phyloP scores from a whole-genome alignment of 2,329 filamentous ascomycete genomes.

The Cercospora brassicicola region DNA sequence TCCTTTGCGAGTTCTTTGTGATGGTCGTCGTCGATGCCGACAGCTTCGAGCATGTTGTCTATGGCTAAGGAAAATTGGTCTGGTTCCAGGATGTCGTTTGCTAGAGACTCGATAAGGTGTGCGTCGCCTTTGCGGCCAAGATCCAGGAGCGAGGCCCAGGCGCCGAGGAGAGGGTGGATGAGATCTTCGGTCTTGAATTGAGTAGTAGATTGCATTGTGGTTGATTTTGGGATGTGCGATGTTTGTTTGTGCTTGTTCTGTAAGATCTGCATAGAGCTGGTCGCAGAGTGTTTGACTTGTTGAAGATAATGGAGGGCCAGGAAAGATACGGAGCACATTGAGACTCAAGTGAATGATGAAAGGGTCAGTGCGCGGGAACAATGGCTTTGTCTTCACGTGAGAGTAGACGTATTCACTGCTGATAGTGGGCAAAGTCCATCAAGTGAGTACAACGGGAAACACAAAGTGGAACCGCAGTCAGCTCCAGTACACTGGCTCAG shows the following conservation, averaged over 20 bases:
- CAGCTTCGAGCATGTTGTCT: not conserved
- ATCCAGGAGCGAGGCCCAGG: not conserved
- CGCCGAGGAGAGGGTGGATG: not conserved
- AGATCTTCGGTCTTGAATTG: not conserved
- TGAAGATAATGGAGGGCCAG: not conserved
- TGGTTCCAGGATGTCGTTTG: not conserved
- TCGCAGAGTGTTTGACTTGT: not conserved
- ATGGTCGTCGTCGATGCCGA: not conserved
- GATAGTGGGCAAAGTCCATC: no score
- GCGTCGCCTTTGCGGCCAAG: slow-evolving; percentile 7
- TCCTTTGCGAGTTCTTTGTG: not conserved
- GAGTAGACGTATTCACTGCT: not conserved
- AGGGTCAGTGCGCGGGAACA: not conserved
- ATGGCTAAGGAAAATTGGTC: not conserved
- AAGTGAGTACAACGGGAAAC: not conserved
- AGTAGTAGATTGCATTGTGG: not conserved
- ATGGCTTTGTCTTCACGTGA: not conserved
- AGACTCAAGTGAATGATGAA: not conserved
- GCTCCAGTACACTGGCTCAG: not conserved
- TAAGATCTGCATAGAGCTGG: not conserved
- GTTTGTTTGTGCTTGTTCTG: not conserved
- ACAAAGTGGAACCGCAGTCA: not conserved
- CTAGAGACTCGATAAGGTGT: not conserved
- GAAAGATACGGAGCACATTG: not conserved
- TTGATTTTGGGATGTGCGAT: not conserved